Percentiles rank a stretch among this genome's conserved stretches.
phyloP scores from a whole-genome alignment of 352 stramenopile species.

The Aphanomyces invadans region DNA sequence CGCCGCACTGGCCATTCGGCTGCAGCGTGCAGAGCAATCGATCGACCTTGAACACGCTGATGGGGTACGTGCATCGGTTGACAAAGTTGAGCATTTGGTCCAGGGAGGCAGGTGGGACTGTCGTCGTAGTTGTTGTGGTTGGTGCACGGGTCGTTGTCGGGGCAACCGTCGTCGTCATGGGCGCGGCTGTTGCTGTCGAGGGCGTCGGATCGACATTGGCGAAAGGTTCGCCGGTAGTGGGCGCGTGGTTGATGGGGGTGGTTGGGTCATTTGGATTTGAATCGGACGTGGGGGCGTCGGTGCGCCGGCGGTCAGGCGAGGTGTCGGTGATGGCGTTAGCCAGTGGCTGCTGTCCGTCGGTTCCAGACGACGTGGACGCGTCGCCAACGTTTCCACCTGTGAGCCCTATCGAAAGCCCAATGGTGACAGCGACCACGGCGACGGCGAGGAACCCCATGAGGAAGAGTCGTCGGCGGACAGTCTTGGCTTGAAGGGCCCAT shows the following conservation, averaged over 20 bases:
- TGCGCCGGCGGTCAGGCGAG: background rate
- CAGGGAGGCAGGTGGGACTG: background rate
- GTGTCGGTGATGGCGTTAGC: background rate
- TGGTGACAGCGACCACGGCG: background rate
- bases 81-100: slow-evolving; percentile 13
- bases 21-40: slow-evolving; percentile 19
- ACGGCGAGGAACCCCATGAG: background rate
- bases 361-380: background rate
- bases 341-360: background rate
- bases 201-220: background rate
- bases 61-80: slow-evolving; percentile 27
- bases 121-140: slow-evolving; percentile 4
- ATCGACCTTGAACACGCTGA: slow-evolving; percentile 27
- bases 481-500: background rate
- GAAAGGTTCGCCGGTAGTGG: no score
- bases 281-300: background rate
- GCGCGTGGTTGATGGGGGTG: background rate
- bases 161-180: background rate
- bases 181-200: background rate
- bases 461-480: slow-evolving; percentile 3
- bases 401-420: slow-evolving; percentile 19
- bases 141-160: background rate
- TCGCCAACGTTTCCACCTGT: background rate
- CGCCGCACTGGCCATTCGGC: slow-evolving; percentile 8
- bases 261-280: no score